Conservation (phyloP, 1,284 basidiomycete species). For the Ceratobasidium sp. region DNA sequence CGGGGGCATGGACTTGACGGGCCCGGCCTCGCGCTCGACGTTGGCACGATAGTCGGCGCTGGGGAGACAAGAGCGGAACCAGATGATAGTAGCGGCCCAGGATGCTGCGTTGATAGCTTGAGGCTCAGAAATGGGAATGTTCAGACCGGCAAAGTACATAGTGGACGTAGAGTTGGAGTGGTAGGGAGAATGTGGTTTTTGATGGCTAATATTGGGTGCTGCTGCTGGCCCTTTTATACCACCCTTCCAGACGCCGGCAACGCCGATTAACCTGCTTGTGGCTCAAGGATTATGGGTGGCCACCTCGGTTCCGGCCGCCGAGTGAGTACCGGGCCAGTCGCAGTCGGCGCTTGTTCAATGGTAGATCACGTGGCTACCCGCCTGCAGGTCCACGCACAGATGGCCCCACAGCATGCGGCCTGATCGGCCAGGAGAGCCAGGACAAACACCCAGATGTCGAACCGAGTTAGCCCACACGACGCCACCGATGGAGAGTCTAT, state of each 20-base stretch:
- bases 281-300: neutral
- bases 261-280: neutral
- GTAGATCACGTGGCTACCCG: neutral
- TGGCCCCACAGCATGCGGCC: too few relatives aligned
- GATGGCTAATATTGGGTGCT: neutral
- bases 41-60: neutral
- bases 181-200: neutral
- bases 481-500: too few relatives aligned
- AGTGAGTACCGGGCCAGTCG: constrained; percentile 23
- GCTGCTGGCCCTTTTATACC: constrained; percentile 23
- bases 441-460: too few relatives aligned
- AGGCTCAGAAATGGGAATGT: constrained; percentile 17
- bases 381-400: too few relatives aligned
- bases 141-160: constrained; percentile 32
- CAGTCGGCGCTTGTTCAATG: constrained; percentile 20
- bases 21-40: constrained; percentile 15
- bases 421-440: too few relatives aligned
- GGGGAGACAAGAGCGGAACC: constrained; percentile 3
- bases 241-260: neutral
- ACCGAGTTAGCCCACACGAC: too few relatives aligned
- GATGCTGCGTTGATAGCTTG: constrained; percentile 20
- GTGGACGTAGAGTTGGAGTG: neutral
- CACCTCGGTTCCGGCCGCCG: constrained; percentile 27
- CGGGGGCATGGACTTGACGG: constrained; percentile 15
- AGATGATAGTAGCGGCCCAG: constrained; percentile 13